A percentile compares a stretch with the other conserved stretches of the same genome.
Conservation (phyloP, 148 eudicot species). For the Pouteria glomerata region DNA sequence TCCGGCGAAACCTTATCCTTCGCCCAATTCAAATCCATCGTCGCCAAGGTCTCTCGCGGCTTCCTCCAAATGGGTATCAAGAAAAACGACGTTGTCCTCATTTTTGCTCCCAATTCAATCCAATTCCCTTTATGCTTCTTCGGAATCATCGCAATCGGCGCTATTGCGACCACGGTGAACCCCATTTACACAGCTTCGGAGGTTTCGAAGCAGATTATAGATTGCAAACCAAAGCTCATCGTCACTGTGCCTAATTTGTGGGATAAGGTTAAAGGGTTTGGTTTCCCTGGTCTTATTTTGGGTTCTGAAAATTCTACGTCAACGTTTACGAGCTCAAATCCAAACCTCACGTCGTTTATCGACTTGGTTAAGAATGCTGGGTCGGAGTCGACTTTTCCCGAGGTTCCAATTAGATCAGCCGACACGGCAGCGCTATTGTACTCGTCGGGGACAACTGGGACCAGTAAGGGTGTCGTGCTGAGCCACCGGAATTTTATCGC, state of each 20-base stretch:
- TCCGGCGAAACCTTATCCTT: constrained; percentile 47
- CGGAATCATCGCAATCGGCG: constrained; percentile 51
- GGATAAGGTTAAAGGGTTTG: constrained; percentile 40
- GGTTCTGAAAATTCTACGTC: constrained; percentile 4
- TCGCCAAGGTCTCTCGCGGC: constrained; percentile 43
- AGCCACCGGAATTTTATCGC: constrained; percentile 66
- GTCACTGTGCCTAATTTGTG: constrained; percentile 48
- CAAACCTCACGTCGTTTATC: constrained; percentile 25
- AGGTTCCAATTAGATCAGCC: constrained; percentile 23
- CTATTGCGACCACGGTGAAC: constrained; percentile 62
- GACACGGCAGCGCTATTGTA: constrained; percentile 64
- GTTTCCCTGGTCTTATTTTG: constrained; percentile 42
- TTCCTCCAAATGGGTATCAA: constrained; percentile 41
- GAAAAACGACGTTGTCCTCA: constrained; percentile 54
- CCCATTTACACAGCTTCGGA: constrained; percentile 52
- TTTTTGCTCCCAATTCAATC: constrained; percentile 64
- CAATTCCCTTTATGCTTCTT: constrained; percentile 47
- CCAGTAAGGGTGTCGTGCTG: constrained; percentile 63
- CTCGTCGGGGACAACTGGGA: constrained; percentile 76
- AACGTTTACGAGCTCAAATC: neutral
- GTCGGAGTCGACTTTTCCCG: constrained; percentile 26
- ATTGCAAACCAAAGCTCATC: constrained; percentile 48
- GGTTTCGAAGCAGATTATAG: constrained; percentile 49
- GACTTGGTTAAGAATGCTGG: constrained; percentile 40
- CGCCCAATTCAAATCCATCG: constrained; percentile 42